phyloP scores from a whole-genome alignment of 75 land plant genomes.

The Picea sitchensis region DNA sequence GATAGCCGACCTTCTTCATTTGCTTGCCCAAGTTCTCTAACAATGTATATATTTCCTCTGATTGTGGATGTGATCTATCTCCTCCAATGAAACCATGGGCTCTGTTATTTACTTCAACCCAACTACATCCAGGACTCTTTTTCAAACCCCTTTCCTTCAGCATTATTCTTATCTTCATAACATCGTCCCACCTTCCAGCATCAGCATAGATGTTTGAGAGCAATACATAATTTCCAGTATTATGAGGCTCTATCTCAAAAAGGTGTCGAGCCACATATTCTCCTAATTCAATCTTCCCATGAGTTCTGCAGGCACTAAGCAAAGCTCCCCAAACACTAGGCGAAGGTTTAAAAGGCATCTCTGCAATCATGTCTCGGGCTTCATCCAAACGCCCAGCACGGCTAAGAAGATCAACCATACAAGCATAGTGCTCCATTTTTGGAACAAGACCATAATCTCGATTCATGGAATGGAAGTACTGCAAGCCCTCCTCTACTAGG shows the following conservation, averaged over 20 bases:
- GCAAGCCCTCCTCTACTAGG: slow-evolving; percentile 35
- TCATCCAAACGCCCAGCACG: slow-evolving; percentile 15
- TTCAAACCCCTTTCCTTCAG: slow-evolving; percentile 4
- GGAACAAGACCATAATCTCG: slow-evolving; percentile 16
- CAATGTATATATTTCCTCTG: not conserved
- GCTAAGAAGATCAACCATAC: slow-evolving; percentile 21
- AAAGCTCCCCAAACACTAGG: slow-evolving; percentile 9
- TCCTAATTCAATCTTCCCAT: slow-evolving; percentile 12
- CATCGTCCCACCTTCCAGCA: slow-evolving; percentile 4
- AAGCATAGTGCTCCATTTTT: slow-evolving; percentile 14
- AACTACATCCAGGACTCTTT: slow-evolving; percentile 10
- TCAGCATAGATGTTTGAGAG: slow-evolving; percentile 23
- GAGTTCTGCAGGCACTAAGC: slow-evolving; percentile 19
- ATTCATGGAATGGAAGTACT: slow-evolving; percentile 41
- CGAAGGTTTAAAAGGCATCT: slow-evolving; percentile 7
- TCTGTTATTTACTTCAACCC: slow-evolving; percentile 12
- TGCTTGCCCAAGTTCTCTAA: not conserved
- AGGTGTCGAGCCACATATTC: slow-evolving; percentile 4
- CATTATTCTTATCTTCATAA: not conserved
- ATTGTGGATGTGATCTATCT: slow-evolving; percentile 8
- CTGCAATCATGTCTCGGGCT: not conserved
- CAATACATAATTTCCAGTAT: slow-evolving; percentile 16
- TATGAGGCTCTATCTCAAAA: slow-evolving; percentile 6
- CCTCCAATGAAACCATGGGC: slow-evolving; percentile 5
- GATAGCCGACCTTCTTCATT: not conserved